Base-by-base conservation (phyloP, 768 basidiomycete species). In the Calocybe cyanea region DNA sequence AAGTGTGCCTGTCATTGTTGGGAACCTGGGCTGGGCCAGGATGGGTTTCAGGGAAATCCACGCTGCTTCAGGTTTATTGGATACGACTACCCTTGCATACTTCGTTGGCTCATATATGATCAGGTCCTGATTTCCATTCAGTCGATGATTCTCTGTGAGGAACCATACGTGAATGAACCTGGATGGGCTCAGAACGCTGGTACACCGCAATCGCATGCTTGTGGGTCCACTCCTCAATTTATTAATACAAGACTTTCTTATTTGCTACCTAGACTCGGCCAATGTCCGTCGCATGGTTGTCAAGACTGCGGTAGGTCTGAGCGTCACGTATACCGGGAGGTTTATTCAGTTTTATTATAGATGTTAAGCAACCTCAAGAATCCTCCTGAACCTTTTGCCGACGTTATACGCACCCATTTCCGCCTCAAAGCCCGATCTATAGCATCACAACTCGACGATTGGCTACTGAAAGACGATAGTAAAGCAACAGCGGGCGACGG, bases 21-120 rank as follows among this genome's bases (percentile, higher is more conserved):
- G 93, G 93, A 23, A 96, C 94, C 10, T 96, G 94, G 94, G 63
- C 69, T 14, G 93, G 94, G 1, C 94, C 94, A 18, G 94, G 94
- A 18, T 96, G 93, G 94, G 76, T 93, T 35, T 59, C 91, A 2
- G 93, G 94, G 18, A 86, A 83, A 60, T 93, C 90, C 6, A 96
- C 93, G 4, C 66, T 97, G 39, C 74, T 95, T 3, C 93, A 95
- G 71, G 89, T 81, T 38, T 34, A 18, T 36, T 17, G 24, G 23
- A 15, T 19, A 20, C 8, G 46, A 36, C 44, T 43, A 42, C 19
- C 9, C 33, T 19, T 14, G 7, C 41, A 19, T 35, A 31, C 38
- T 28, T 7, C 42, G 30, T 20, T 73, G 6, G 72, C 55, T 83
- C 75, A 17, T 81, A 75, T 14, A 80, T 31, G 61, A 78, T 1